Conservation (phyloP, 1,284 basidiomycete genomes). For the Paramarasmius palmivorus region DNA sequence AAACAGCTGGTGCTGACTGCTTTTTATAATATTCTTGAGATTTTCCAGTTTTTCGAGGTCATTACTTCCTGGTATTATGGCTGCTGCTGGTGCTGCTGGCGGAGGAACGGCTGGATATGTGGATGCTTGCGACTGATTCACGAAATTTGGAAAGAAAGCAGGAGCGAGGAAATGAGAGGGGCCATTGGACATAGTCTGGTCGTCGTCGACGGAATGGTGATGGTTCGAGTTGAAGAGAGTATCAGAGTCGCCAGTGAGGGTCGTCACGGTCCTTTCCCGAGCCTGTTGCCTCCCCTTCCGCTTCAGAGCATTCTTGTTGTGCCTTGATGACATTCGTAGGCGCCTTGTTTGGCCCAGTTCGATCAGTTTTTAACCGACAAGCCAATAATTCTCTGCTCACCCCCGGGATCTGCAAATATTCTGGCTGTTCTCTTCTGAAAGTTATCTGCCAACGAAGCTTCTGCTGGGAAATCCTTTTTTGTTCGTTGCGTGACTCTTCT, state of each 20-base stretch:
- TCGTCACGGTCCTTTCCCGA: conserved; percentile 66
- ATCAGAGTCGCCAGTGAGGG: conserved; percentile 57
- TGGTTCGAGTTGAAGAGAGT: conserved; percentile 14
- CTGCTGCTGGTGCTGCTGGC: conserved; percentile 18
- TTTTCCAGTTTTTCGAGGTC: conserved; percentile 73
- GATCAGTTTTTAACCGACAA: conserved; percentile 17
- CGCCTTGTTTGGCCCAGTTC: conserved; percentile 20
- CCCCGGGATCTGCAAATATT: background rate
- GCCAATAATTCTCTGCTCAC: background rate
- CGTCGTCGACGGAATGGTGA: conserved; percentile 28
- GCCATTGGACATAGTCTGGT: conserved; percentile 1
- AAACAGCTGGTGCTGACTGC: conserved; percentile 68
- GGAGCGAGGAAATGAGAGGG: background rate
- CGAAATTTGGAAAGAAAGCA: background rate
- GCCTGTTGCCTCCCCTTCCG: conserved; percentile 56
- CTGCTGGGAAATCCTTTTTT: too few relatives aligned
- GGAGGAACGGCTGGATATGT: background rate
- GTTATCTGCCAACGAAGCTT: too few relatives aligned
- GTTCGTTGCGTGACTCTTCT: too few relatives aligned
- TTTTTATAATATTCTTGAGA: conserved; percentile 70
- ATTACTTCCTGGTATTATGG: conserved; percentile 45
- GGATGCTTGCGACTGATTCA: background rate
- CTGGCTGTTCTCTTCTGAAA: too few relatives aligned
- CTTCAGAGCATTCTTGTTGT: conserved; percentile 58
- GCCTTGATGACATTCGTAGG: conserved; percentile 53